These are phyloP conservation scores for Ogataea philodendri DNA, from an alignment of 805 yeast species.

Conservation along the genomic window DNA sequence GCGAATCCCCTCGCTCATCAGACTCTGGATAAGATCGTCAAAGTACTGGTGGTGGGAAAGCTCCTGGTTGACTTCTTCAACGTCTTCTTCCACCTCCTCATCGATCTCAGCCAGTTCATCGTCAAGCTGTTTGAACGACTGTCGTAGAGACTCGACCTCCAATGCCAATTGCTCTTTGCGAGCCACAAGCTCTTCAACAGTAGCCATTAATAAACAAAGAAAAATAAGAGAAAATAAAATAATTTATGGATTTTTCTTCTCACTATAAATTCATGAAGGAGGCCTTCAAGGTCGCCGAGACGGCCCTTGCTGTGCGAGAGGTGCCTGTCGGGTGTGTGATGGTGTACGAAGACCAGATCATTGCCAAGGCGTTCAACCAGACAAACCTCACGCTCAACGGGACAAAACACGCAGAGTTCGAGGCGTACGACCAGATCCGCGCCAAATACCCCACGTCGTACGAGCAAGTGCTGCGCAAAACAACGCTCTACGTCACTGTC, in stretches of 20 bases:
- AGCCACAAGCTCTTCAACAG: conserved; percentile 4
- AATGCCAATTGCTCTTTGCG: conserved; percentile 1
- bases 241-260: conserved; percentile 2
- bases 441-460: conserved; percentile 29
- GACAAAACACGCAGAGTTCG: conserved; percentile 88
- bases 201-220: conserved; percentile 5
- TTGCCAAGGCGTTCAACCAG: conserved; percentile 80
- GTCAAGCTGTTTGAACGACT: neutral
- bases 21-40: conserved; percentile 28
- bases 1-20: conserved; percentile 25
- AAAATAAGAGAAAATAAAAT: conserved; percentile 1
- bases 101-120: conserved; percentile 6
- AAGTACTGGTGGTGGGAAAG: conserved; percentile 31
- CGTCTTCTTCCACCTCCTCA: conserved; percentile 6
- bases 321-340: conserved; percentile 86
- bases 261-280: conserved; percentile 45
- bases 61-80: conserved; percentile 11
- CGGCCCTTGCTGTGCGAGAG: conserved; percentile 65
- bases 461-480: conserved; percentile 44
- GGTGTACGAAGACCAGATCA: conserved; percentile 47
- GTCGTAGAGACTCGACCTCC: conserved; percentile 3
- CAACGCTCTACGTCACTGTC: conserved; percentile 85
- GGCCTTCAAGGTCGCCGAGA: conserved; percentile 56
- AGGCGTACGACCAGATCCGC: conserved; percentile 63
- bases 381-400: conserved; percentile 86